Evolutionary conservation across 2,329 filamentous ascomycete species (phyloP), one percentile per base, ranked within the genome.

Genomic region (Fusarium tanahbumbuense): DNA sequence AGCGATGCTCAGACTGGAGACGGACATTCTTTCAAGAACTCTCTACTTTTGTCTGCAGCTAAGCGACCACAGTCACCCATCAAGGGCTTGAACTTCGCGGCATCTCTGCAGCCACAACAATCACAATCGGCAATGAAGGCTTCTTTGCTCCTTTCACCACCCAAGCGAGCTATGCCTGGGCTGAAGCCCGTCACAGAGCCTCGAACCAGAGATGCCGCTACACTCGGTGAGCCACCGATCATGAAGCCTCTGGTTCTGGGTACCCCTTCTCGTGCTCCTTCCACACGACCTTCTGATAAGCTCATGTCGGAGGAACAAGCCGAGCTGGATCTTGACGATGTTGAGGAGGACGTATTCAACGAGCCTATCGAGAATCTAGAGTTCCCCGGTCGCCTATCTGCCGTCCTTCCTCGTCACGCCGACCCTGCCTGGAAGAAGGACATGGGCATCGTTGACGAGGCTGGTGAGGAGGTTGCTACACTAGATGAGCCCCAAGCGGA

Each of bases 101-200:
- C 71, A 34, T 74, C 72, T 20, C 71, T 70, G 23, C 77, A 70
- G 23, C 62, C 76, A 22, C 76, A 78, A 28, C 66, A 78, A 34
- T 67, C 67, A n/a, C 71, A 79, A 23, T 82, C 82, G 15, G 80
- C 81, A 1, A 80, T 83, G 60, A 85, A 83, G 75, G 72, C 79
- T 12, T 84, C 85, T 1, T 77, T 86, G 9, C 75, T 87, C 8
- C 82, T 83, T 48, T 88, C 87, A 11, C 85, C 85, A 6, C 84
- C 85, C 2, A 87, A 87, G 72, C 80, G 84, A 54, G 75, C 79
- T 5, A 75, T 80, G 47, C 76, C 78, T 16, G 76, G 76, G 8
- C 63, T 82, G 62, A 78, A 78, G 47, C 75, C 81, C 18, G 68
- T 78, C 4, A 73, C 74, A 5, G 78, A 80, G 32, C 65, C 74